Base-by-base conservation (phyloP, 345 rosid genomes). In the Cardamine chenopodiifolia region DNA sequence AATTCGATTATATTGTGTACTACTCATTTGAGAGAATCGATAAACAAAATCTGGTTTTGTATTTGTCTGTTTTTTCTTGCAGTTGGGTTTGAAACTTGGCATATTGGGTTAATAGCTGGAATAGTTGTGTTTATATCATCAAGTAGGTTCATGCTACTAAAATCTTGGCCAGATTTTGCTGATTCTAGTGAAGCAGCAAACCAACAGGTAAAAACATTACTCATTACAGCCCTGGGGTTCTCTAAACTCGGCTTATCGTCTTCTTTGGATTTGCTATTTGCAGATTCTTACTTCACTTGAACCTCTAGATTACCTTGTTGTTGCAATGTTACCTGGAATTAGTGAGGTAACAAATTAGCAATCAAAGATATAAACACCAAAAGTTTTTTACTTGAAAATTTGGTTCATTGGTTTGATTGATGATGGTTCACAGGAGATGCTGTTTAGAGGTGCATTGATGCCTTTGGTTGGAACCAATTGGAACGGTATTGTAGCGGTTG, bases 41-140 rank as follows among this genome's bases (percentile, higher is more conserved):
- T 47, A 18, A 57, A 5, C 34, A 62, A 66, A 53, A 37, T 37
- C 20, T 45, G 23, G 44, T 37, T 31, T 31, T 37, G n/a, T 20
- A 11, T 22, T 22, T 47, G 40, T 32, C 5, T 15, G 7, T 6
- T 70, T 26, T 53, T 37, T 74, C 77, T 79, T 73, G 76, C 89
- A 94, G 97, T 94, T 86, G 84, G 84, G 55, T 80, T 88, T 59
- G 92, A 94, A 86, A 81, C 79, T 28, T 94, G 96, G 98, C 93
- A 89, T 84, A 82, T 94, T 57, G 91, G 83, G 76, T 81, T 94
- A 78, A 73, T 89, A 47, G 64, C 73, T 72, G 97, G 93, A 66
- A 50, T 84, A 25, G 92, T 94, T 69, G 68, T 89, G 34, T 72
- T 94, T 6, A 74, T 91, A 71, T 90, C 97, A 39, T 90, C 92